Percentiles rank a stretch among this genome's conserved stretches.
Evolutionary conservation across 257 asterid species (phyloP).

Genomic region (Orobanche coerulescens): DNA sequence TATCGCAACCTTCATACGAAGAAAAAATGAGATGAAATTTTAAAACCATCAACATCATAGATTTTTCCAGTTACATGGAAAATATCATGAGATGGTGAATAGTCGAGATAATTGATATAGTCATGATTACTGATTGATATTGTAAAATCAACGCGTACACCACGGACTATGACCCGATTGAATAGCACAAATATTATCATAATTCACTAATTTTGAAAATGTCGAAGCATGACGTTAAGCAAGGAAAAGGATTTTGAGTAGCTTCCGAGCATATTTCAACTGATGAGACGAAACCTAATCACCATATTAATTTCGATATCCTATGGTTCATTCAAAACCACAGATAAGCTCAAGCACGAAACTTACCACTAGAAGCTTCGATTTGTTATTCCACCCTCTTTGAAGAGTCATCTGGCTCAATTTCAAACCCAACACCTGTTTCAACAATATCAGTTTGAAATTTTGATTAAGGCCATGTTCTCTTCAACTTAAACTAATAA

Average conservation of each 20-base stretch:
- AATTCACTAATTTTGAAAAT: neutral
- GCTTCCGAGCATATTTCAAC: neutral
- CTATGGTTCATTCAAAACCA: neutral
- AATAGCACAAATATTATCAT: too few relatives aligned
- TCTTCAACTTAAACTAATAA: too few relatives aligned
- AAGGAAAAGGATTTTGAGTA: neutral
- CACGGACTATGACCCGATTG: too few relatives aligned
- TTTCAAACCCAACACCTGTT: constrained; percentile 85
- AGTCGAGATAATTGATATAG: too few relatives aligned
- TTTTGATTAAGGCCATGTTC: too few relatives aligned
- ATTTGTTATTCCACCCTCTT: constrained; percentile 99
- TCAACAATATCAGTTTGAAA: constrained; percentile 22
- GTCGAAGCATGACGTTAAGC: neutral
- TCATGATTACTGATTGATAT: too few relatives aligned
- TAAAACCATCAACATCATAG: too few relatives aligned
- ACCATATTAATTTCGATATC: neutral
- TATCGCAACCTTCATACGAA: too few relatives aligned
- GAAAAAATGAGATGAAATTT: too few relatives aligned
- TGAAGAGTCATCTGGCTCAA: constrained; percentile 99
- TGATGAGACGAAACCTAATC: neutral
- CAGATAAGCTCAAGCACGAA: neutral
- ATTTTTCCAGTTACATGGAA: too few relatives aligned
- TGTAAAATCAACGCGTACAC: too few relatives aligned
- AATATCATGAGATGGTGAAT: too few relatives aligned
- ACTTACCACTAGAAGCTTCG: constrained; percentile 96